Evolutionary conservation across 768 basidiomycete species (phyloP).

Genomic region (Boletus sp.): DNA sequence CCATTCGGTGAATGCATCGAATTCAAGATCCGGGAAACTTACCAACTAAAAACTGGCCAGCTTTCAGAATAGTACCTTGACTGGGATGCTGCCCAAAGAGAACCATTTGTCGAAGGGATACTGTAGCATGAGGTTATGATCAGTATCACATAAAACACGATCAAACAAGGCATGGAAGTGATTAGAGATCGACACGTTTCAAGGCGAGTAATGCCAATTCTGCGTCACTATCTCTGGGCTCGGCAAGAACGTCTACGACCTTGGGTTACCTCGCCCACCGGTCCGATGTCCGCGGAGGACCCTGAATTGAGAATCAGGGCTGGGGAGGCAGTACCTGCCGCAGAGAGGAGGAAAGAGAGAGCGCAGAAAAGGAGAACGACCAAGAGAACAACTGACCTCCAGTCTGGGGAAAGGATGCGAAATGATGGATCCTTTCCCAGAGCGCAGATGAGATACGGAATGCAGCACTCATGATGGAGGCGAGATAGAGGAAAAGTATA

Average conservation of each 20-base stretch:
- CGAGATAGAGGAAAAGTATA: not conserved
- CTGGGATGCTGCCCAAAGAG: constrained; percentile 19
- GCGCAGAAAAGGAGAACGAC: not conserved
- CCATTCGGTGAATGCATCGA: not conserved
- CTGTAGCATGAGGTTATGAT: not conserved
- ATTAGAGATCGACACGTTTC: not conserved
- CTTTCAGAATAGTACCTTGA: constrained; percentile 17
- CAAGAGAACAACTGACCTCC: constrained; percentile 52
- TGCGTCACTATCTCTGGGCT: not conserved
- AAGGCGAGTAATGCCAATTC: not conserved
- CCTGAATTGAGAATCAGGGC: not conserved
- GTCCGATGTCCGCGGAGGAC: not conserved
- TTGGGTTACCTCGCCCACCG: not conserved
- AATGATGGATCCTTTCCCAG: constrained; percentile 90
- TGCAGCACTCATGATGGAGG: constrained; percentile 33
- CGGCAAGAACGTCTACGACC: not conserved
- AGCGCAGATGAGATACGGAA: constrained; percentile 75
- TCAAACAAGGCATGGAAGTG: not conserved
- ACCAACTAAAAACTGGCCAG: constrained; percentile 16
- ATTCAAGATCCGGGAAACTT: not conserved
- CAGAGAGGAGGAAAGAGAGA: not conserved
- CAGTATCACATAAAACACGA: constrained; percentile 4
- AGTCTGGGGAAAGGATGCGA: constrained; percentile 89
- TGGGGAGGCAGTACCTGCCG: not conserved
- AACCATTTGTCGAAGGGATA: constrained; percentile 18